Conservation (phyloP, 2,329 filamentous ascomycete genomes). For the Pseudogymnoascus sp. region DNA sequence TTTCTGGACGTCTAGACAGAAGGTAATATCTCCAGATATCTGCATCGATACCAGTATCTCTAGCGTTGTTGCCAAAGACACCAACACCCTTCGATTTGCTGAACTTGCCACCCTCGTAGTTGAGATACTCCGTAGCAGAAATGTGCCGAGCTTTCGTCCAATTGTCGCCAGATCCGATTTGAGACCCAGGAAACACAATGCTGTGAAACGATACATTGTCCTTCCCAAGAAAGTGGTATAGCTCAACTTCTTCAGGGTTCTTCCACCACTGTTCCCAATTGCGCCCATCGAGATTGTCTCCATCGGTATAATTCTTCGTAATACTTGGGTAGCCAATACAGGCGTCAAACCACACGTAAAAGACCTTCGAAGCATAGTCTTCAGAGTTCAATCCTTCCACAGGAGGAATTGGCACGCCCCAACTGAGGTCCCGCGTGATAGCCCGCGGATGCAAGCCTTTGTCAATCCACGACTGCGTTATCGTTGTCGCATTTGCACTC, state of each 20-base stretch:
- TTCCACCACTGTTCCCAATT: slow-evolving; percentile 89
- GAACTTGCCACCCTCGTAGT: slow-evolving; percentile 81
- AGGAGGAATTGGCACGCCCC: slow-evolving; percentile 29
- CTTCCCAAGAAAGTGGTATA: slow-evolving; percentile 92
- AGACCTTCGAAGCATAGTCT: slow-evolving; percentile 55
- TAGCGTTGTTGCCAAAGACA: slow-evolving; percentile 80
- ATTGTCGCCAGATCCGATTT: slow-evolving; percentile 69
- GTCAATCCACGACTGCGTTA: slow-evolving; percentile 50
- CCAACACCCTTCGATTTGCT: slow-evolving; percentile 78
- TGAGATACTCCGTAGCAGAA: slow-evolving; percentile 77
- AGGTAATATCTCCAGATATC: slow-evolving; percentile 91
- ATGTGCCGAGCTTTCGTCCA: slow-evolving; percentile 85
- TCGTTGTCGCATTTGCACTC: slow-evolving; percentile 43
- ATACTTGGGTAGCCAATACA: slow-evolving; percentile 87
- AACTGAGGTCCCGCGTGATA: slow-evolving; percentile 59
- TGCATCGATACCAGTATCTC: slow-evolving; percentile 71
- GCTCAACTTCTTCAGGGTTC: slow-evolving; percentile 71
- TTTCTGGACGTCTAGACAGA: slow-evolving; percentile 72
- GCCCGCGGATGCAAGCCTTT: slow-evolving; percentile 75
- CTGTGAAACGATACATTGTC: slow-evolving; percentile 72
- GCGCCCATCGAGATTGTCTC: background rate
- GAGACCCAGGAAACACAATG: slow-evolving; percentile 77
- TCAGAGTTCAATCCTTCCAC: slow-evolving; percentile 38
- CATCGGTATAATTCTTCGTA: slow-evolving; percentile 72
- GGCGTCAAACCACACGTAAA: slow-evolving; percentile 76